Conservation (phyloP, 2,329 filamentous ascomycete species). For the Cercospora nicotianae region DNA sequence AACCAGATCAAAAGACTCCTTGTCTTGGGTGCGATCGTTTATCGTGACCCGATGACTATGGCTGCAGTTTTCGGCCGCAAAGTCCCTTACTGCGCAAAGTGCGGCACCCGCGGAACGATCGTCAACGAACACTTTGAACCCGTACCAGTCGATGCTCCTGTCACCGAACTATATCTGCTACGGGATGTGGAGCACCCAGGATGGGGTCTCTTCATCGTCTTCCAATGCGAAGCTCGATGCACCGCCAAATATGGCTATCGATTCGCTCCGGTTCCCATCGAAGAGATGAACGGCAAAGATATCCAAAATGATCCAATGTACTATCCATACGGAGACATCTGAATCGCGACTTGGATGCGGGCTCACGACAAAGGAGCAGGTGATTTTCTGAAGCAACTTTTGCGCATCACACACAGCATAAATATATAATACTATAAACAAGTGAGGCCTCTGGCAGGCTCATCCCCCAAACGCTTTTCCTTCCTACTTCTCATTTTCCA, state of each 20-base stretch:
- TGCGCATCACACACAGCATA: neutral
- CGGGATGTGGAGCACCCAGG: constrained; percentile 8
- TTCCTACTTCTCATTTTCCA: neutral
- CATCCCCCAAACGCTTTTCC: neutral
- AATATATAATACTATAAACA: neutral
- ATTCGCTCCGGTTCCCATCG: neutral
- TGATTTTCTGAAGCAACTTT: neutral
- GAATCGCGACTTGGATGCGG: neutral
- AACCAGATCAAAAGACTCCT: constrained; percentile 19
- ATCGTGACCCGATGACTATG: constrained; percentile 20
- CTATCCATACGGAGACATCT: neutral
- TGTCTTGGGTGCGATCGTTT: constrained; percentile 1
- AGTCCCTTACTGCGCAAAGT: constrained; percentile 15
- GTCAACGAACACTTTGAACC: constrained; percentile 14
- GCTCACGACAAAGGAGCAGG: neutral
- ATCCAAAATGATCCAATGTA: neutral
- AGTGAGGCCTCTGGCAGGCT: neutral
- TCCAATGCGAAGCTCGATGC: constrained; percentile 10
- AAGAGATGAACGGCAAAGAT: neutral
- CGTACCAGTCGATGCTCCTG: neutral
- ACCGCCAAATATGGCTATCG: neutral
- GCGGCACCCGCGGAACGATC: constrained; percentile 8
- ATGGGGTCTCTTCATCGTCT: constrained; percentile 21
- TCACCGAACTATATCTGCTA: constrained; percentile 7
- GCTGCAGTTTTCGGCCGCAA: constrained; percentile 15